Evolutionary conservation across 163 green algal genomes (phyloP), one percentile per base, ranked within the genome.

Genomic region (Scenedesmus sp.): DNA sequence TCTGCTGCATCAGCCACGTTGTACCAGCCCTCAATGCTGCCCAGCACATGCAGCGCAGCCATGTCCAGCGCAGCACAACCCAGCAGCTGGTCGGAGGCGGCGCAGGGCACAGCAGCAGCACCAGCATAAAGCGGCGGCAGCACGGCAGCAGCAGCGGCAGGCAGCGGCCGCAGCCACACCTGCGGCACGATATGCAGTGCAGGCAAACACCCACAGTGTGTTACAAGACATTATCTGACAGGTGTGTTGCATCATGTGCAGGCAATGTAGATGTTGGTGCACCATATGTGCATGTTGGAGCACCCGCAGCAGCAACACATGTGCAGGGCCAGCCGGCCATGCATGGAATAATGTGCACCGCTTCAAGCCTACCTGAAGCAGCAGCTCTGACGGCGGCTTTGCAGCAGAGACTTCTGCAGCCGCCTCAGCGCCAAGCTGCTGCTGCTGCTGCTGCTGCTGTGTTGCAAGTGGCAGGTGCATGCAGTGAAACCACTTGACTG

Each of bases 1-100:
- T 81, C 56, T 2, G 34, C 16, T 7, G 18, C 15, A 18, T 92
- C 81, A 16, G 20, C n/a, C 18, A 92, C 59, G 66, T 85, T 88
- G 81, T 92, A 88, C 88, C 88, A 92, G 79, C 88, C 88, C 16
- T 92, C 88, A 10, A 88, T 18, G 9, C n/a, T 66, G 9, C 79
- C 88, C 77, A 92, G 62, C 62, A 92, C 10, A 4, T 54, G 52
- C 81, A 92, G 66, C 5, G 83, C 55, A 16, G 90, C 34, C 54
- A 93, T 18, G 56, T 93, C 90, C 12, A 93, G 55, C 1, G n/a
- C 84, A 59, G 84, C 90, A 82, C 12, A 73, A 7, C 90, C 90
- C 8, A 93, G 70, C 84, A 90, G 84, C 5, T 56, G 20, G 57
- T 90, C 90, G 20, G 10, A 12, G 2, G 9, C 16, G 1, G 16